Evolutionary conservation across 768 basidiomycete species (phyloP).

Genomic region (Lactarius quietus): DNA sequence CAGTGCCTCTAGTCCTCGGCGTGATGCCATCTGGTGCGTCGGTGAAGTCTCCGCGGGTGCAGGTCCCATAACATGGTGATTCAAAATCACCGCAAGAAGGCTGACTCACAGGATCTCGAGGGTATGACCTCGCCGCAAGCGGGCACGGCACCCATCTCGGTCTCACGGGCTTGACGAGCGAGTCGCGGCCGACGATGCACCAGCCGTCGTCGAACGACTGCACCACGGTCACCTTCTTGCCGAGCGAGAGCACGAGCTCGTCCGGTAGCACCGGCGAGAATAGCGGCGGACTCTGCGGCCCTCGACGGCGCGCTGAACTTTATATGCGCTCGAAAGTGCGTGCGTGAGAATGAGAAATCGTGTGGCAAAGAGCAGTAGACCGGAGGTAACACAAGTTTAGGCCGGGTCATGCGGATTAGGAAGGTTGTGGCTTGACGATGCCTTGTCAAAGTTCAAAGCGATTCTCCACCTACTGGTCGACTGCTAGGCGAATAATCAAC

Average conservation of each 20-base stretch:
- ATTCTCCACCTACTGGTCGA: too few species aligned
- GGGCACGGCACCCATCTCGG: conserved; percentile 70
- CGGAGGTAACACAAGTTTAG: too few species aligned
- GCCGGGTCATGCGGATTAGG: too few species aligned
- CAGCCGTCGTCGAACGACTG: conserved; percentile 75
- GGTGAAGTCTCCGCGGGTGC: neutral
- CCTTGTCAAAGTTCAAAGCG: too few species aligned
- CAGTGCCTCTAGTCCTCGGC: too few species aligned
- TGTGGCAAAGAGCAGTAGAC: too few species aligned
- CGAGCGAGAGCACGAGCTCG: conserved; percentile 56
- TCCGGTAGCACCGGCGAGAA: conserved; percentile 72
- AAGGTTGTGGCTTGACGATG: too few species aligned
- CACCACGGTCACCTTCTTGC: conserved; percentile 60
- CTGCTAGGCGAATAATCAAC: too few species aligned
- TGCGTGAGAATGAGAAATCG: too few species aligned
- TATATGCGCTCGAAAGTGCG: too few species aligned
- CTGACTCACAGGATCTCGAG: neutral
- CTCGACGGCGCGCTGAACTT: too few species aligned
- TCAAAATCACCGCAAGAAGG: neutral
- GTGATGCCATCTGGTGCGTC: neutral
- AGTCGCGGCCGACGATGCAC: conserved; percentile 66
- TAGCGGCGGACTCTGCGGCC: conserved; percentile 53
- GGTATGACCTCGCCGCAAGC: conserved; percentile 61
- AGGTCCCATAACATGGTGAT: too few species aligned
- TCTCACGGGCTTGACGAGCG: conserved; percentile 35